phyloP scores from a whole-genome alignment of 1,284 basidiomycete species.

The Moesziomyces globuligerus region DNA sequence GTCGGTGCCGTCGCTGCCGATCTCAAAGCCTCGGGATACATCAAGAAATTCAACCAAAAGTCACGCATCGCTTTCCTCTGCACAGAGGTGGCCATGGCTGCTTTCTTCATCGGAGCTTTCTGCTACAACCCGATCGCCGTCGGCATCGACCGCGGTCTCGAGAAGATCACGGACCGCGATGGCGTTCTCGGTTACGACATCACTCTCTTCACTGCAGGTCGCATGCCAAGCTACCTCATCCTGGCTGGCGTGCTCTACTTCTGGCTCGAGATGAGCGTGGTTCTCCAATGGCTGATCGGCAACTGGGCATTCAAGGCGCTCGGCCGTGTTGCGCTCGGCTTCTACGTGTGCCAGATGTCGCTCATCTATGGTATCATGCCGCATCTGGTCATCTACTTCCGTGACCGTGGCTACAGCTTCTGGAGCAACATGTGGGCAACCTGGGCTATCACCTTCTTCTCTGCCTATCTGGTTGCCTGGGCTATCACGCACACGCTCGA shows the following conservation, averaged over 20 bases:
- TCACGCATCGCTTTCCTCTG: slow-evolving; percentile 66
- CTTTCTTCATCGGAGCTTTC: slow-evolving; percentile 63
- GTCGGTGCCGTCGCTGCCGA: slow-evolving; percentile 67
- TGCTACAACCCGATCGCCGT: slow-evolving; percentile 66
- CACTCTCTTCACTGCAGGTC: slow-evolving; percentile 28
- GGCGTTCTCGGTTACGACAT: slow-evolving; percentile 66
- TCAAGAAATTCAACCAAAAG: slow-evolving; percentile 68
- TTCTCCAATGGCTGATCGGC: slow-evolving; percentile 68
- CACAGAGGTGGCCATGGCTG: slow-evolving; percentile 65
- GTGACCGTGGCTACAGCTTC: slow-evolving; percentile 61
- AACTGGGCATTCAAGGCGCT: slow-evolving; percentile 68
- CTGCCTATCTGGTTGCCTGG: slow-evolving; percentile 68
- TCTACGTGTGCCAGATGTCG: slow-evolving; percentile 69
- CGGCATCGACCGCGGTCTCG: slow-evolving; percentile 63
- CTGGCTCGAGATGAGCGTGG: slow-evolving; percentile 68
- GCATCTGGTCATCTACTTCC: slow-evolving; percentile 66
- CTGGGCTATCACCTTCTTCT: slow-evolving; percentile 67
- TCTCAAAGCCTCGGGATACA: slow-evolving; percentile 67
- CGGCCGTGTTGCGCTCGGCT: slow-evolving; percentile 69
- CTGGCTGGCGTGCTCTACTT: slow-evolving; percentile 57
- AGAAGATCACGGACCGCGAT: slow-evolving; percentile 64
- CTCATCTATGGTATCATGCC: slow-evolving; percentile 69
- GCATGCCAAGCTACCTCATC: slow-evolving; percentile 41
- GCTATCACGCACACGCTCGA: slow-evolving; percentile 23
- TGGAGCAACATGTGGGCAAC: slow-evolving; percentile 68